Percentiles rank a stretch among this genome's conserved stretches.
Evolutionary conservation across 345 rosid genomes (phyloP).

Genomic region (Rhodamnia rubescens): DNA sequence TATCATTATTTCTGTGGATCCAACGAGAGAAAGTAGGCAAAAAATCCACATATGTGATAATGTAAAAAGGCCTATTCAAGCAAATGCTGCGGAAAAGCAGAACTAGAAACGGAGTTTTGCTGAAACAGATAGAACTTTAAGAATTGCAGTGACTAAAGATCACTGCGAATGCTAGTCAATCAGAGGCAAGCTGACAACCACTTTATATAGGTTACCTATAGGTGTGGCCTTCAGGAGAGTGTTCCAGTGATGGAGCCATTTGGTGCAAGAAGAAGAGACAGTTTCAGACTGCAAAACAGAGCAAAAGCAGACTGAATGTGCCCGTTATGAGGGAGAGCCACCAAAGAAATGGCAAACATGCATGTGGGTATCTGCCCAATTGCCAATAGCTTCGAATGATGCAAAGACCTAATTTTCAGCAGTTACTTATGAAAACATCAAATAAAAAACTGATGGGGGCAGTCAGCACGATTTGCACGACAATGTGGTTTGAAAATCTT

Average conservation of each 20-base stretch:
- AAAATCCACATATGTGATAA: background rate
- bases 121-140: background rate
- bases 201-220: background rate
- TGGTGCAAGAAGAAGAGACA: background rate
- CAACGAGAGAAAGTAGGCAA: background rate
- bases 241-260: background rate
- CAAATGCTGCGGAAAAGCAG: background rate
- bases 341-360: background rate
- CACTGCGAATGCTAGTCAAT: background rate
- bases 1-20: background rate
- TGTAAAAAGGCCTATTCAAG: background rate
- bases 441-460: background rate
- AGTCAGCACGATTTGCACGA: background rate
- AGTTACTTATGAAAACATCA: background rate
- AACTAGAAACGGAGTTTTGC: background rate
- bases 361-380: background rate
- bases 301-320: background rate
- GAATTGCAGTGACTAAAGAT: background rate
- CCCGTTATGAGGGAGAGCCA: background rate
- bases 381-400: background rate
- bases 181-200: background rate
- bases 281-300: background rate
- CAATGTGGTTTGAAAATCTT: background rate
- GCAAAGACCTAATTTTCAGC: background rate
- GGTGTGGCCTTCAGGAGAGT: background rate